Evolutionary conservation across 257 asterid genomes (phyloP).

Genomic region (Solanum tacnaense): DNA sequence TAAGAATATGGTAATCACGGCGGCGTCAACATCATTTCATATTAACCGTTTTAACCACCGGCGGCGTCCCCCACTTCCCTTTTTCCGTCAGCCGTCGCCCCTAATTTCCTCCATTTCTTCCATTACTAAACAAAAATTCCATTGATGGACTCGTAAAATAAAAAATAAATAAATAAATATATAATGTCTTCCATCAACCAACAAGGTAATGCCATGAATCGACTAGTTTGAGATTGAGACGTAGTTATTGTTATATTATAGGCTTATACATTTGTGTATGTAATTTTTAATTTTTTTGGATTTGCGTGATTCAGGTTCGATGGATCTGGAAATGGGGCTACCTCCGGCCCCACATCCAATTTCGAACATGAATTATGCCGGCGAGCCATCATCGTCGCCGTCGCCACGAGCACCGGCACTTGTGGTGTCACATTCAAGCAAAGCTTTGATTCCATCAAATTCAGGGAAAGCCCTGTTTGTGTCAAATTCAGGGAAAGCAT

Average conservation of each 20-base stretch:
- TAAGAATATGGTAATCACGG: neutral
- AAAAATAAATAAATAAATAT: neutral
- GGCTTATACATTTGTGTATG: neutral
- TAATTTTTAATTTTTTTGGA: neutral
- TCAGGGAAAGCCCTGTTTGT: conserved; percentile 39
- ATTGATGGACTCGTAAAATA: neutral
- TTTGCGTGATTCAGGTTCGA: conserved; percentile 19
- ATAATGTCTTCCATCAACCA: neutral
- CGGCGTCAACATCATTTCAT: neutral
- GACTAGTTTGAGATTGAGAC: neutral
- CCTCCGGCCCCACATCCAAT: neutral
- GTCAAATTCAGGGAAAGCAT: conserved; percentile 52
- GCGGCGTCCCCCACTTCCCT: neutral
- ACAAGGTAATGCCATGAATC: neutral
- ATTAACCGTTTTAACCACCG: neutral
- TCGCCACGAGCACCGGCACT: conserved; percentile 52
- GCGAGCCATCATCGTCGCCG: conserved; percentile 23
- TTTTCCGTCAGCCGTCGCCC: neutral
- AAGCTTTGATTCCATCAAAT: conserved; percentile 20
- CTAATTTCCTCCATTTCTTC: neutral
- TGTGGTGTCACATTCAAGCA: conserved; percentile 39
- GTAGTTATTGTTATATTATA: neutral
- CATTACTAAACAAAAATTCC: neutral
- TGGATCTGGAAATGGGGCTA: conserved; percentile 38
- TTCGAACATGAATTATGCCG: neutral